Conservation (phyloP, 805 yeast genomes). For the Metschnikowia continentalis region DNA sequence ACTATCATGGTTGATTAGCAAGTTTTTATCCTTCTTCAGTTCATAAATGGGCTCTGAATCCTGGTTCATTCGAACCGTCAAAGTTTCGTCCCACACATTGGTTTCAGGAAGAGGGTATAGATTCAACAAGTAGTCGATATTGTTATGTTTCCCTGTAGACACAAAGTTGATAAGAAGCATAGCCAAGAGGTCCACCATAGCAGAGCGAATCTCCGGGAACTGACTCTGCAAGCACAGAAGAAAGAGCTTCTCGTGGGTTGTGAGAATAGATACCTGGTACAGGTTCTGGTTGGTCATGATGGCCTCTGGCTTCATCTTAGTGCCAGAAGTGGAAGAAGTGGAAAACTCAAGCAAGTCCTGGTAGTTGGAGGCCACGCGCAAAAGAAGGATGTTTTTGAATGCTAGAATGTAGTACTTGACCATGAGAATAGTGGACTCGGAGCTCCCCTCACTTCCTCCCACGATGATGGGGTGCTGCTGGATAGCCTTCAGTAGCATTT, state of each 20-base stretch:
- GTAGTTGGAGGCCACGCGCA: constrained; percentile 34
- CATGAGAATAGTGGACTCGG: constrained; percentile 20
- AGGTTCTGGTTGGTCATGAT: constrained; percentile 39
- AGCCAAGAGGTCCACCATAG: constrained; percentile 35
- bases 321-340: constrained; percentile 32
- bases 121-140: constrained; percentile 31
- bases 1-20: constrained; percentile 23
- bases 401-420: constrained; percentile 32
- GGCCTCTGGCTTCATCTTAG: constrained; percentile 40
- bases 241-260: constrained; percentile 28
- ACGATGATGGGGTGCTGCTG: constrained; percentile 18
- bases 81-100: constrained; percentile 28
- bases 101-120: constrained; percentile 29
- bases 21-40: constrained; percentile 21
- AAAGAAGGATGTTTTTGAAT: constrained; percentile 28
- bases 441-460: constrained; percentile 8
- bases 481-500: constrained; percentile 29
- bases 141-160: constrained; percentile 35
- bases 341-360: constrained; percentile 34
- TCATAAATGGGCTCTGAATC: constrained; percentile 19
- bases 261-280: constrained; percentile 29
- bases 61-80: constrained; percentile 18
- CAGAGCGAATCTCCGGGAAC: constrained; percentile 33
- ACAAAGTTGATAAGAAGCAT: constrained; percentile 33
- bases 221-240: constrained; percentile 29